A percentile compares a stretch with the other conserved stretches of the same genome.
Evolutionary conservation across 1,284 basidiomycete species (phyloP).

Genomic region (Ceratobasidium sp.): DNA sequence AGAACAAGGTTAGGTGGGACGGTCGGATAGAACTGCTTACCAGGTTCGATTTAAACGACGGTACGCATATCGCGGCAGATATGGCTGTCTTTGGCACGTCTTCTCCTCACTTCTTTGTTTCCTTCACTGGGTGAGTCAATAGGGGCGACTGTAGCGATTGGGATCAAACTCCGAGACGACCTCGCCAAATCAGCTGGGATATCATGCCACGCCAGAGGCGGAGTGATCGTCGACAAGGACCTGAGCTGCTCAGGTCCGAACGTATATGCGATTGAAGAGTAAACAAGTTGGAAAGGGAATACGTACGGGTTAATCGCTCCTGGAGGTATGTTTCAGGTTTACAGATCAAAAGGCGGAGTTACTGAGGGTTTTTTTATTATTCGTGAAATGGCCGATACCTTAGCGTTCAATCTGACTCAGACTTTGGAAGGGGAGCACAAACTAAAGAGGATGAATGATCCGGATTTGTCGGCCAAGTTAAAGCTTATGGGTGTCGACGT

Average conservation of each 20-base stretch:
- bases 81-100: slow-evolving; percentile 63
- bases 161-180: slow-evolving; percentile 77
- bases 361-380: too few species aligned
- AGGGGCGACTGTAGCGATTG: slow-evolving; percentile 57
- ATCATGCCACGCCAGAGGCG: slow-evolving; percentile 61
- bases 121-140: neutral
- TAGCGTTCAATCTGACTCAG: slow-evolving; percentile 77
- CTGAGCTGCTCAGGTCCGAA: slow-evolving; percentile 67
- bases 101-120: neutral
- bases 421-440: slow-evolving; percentile 60
- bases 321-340: slow-evolving; percentile 58
- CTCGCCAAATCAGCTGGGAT: slow-evolving; percentile 66
- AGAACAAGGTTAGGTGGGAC: slow-evolving; percentile 53
- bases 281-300: slow-evolving; percentile 73
- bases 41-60: slow-evolving; percentile 64
- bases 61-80: slow-evolving; percentile 58
- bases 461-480: slow-evolving; percentile 70
- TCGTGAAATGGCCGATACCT: slow-evolving; percentile 81
- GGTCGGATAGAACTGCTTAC: slow-evolving; percentile 57
- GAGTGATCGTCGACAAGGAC: slow-evolving; percentile 68
- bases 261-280: slow-evolving; percentile 81
- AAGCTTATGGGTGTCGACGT: slow-evolving; percentile 81
- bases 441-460: slow-evolving; percentile 66
- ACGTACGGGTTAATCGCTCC: slow-evolving; percentile 78
- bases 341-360: too few species aligned